A percentile compares a stretch with the other conserved stretches of the same genome.
phyloP scores from a whole-genome alignment of 768 basidiomycete genomes.

The Dentipellis sp. region DNA sequence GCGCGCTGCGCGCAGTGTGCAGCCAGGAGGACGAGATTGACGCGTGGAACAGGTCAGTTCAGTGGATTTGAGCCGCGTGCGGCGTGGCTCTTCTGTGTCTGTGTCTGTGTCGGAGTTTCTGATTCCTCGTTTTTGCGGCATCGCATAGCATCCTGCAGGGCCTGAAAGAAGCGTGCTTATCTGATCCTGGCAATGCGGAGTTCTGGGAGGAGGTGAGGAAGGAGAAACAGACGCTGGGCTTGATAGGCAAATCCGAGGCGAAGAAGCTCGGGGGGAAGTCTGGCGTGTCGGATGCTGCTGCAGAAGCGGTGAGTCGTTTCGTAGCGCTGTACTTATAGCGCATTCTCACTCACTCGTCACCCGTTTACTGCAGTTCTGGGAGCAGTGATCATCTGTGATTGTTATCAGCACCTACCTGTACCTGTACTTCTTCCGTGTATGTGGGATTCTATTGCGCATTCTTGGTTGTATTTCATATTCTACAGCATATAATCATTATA shows the following conservation, averaged over 20 bases:
- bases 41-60: constrained; percentile 62
- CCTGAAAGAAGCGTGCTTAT: constrained; percentile 46
- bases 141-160: constrained; percentile 47
- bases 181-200: constrained; percentile 46
- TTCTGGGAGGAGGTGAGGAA: constrained; percentile 54
- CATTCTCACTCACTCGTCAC: background rate
- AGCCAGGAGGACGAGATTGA: constrained; percentile 74
- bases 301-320: constrained; percentile 35
- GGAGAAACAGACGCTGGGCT: constrained; percentile 41
- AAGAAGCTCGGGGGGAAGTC: constrained; percentile 48
- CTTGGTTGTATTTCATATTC: background rate
- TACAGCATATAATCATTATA: background rate
- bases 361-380: constrained; percentile 7
- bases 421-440: background rate
- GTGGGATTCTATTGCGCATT: background rate
- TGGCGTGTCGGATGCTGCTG: constrained; percentile 42
- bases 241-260: constrained; percentile 60
- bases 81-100: background rate
- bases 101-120: background rate
- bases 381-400: background rate
- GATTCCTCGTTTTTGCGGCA: background rate
- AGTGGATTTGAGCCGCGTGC: constrained; percentile 16
- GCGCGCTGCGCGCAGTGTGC: constrained; percentile 54
- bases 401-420: background rate
- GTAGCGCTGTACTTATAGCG: background rate